phyloP scores from a whole-genome alignment of 371 early-diverging fungal genomes.

The Dinochytrium kinnereticum region DNA sequence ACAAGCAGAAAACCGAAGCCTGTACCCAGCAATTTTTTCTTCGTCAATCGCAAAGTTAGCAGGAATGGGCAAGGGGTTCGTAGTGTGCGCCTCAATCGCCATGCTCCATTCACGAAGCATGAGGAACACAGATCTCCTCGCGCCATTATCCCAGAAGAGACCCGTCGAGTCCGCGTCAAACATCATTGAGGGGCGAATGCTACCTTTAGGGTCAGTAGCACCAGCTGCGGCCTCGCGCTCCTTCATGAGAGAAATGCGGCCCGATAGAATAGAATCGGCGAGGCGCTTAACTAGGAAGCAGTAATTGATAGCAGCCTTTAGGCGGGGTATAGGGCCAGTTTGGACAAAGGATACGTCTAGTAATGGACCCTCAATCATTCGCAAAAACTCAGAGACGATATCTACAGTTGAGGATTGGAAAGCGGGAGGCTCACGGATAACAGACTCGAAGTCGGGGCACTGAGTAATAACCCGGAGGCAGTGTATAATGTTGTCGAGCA shows the following conservation, averaged over 20 bases:
- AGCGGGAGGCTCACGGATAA: constrained; percentile 39
- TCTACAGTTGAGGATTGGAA: constrained; percentile 38
- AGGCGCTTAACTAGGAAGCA: constrained; percentile 45
- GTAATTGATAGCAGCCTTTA: constrained; percentile 47
- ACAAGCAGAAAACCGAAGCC: constrained; percentile 27
- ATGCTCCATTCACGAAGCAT: constrained; percentile 23
- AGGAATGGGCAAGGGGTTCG: constrained; percentile 10
- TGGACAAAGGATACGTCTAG: constrained; percentile 34
- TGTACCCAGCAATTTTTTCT: constrained; percentile 27
- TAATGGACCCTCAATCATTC: constrained; percentile 27
- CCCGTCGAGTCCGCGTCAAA: constrained; percentile 28
- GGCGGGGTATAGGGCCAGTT: constrained; percentile 34
- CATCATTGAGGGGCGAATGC: constrained; percentile 27
- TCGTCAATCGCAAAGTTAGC: constrained; percentile 19
- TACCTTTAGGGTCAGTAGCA: neutral
- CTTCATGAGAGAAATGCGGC: constrained; percentile 25
- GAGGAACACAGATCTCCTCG: constrained; percentile 20
- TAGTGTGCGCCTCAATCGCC: constrained; percentile 21
- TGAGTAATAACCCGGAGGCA: constrained; percentile 44
- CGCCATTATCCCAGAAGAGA: constrained; percentile 26
- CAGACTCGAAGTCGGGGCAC: constrained; percentile 45
- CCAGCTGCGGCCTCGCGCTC: constrained; percentile 31
- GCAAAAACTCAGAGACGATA: constrained; percentile 43
- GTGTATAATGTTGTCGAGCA: constrained; percentile 48
- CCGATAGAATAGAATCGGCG: constrained; percentile 36